Conservation (phyloP, 2,329 filamentous ascomycete genomes). For the Venturiaceae sp. region DNA sequence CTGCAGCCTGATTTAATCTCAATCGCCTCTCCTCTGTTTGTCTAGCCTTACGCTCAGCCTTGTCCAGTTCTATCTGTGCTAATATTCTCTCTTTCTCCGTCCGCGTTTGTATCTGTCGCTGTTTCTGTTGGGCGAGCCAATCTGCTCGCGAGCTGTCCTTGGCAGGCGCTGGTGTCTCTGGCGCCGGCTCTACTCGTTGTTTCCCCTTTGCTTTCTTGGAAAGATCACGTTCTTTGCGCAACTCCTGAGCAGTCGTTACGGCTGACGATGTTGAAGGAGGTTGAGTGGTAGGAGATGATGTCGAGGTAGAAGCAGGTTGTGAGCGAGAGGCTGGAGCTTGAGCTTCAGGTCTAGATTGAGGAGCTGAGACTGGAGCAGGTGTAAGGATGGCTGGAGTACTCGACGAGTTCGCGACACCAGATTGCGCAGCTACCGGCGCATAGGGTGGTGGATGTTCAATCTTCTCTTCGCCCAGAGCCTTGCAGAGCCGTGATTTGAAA, state of each 20-base stretch:
- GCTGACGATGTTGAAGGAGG: constrained; percentile 5
- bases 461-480: constrained; percentile 26
- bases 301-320: constrained; percentile 3
- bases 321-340: neutral
- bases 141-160: constrained; percentile 22
- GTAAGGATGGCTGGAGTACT: neutral
- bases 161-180: constrained; percentile 25
- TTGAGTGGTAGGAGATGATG: neutral
- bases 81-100: constrained; percentile 64
- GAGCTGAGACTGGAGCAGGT: neutral
- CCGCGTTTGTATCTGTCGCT: constrained; percentile 53
- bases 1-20: constrained; percentile 9
- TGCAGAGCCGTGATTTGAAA: constrained; percentile 48
- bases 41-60: constrained; percentile 27
- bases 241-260: constrained; percentile 5
- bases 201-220: constrained; percentile 24
- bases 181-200: constrained; percentile 18
- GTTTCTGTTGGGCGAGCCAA: constrained; percentile 43
- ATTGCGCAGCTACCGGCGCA: neutral
- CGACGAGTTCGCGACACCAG: neutral
- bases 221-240: constrained; percentile 1
- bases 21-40: constrained; percentile 4
- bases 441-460: constrained; percentile 4
- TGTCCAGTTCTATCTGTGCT: constrained; percentile 68
- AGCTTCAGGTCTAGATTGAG: neutral